A percentile compares a stretch with the other conserved stretches of the same genome.
These are phyloP conservation scores for Cylindrodendrum hubeiense DNA, from an alignment of 2,329 filamentous ascomycete species.

Conservation along the genomic window DNA sequence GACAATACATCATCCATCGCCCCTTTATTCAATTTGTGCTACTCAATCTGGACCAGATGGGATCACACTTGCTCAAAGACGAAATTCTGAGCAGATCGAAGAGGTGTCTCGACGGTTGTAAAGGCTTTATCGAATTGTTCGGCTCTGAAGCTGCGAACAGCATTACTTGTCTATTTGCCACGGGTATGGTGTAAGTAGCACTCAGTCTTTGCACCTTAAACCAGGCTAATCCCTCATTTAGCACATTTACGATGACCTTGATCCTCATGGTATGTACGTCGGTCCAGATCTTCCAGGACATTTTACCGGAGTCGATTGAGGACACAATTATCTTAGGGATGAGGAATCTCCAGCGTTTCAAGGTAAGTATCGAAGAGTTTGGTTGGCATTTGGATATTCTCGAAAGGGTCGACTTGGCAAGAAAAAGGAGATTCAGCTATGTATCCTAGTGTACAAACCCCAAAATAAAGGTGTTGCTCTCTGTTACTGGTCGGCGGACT, in stretches of 20 bases:
- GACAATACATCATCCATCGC: constrained; percentile 47
- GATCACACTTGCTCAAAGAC: constrained; percentile 38
- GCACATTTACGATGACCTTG: not conserved
- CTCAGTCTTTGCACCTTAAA: not conserved
- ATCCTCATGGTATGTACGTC: not conserved
- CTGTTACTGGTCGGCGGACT: no score
- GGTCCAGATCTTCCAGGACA: not conserved
- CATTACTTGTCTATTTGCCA: not conserved
- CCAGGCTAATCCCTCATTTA: not conserved
- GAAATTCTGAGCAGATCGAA: constrained; percentile 38
- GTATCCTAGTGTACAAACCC: no score
- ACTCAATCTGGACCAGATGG: constrained; percentile 40
- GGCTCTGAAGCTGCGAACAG: not conserved
- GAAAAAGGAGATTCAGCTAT: no score
- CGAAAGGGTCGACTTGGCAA: not conserved
- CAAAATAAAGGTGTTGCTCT: no score
- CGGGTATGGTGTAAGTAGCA: constrained; percentile 9
- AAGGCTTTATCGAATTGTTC: constrained; percentile 1
- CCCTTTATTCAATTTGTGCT: constrained; percentile 47
- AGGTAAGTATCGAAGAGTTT: not conserved
- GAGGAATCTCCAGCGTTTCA: not conserved
- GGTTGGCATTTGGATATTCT: not conserved
- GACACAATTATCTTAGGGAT: not conserved
- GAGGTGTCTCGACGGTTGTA: constrained; percentile 37
- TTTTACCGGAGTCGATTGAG: not conserved